Conservation (phyloP, 1,284 basidiomycete genomes). For the Cryptococcus depauperatus region DNA sequence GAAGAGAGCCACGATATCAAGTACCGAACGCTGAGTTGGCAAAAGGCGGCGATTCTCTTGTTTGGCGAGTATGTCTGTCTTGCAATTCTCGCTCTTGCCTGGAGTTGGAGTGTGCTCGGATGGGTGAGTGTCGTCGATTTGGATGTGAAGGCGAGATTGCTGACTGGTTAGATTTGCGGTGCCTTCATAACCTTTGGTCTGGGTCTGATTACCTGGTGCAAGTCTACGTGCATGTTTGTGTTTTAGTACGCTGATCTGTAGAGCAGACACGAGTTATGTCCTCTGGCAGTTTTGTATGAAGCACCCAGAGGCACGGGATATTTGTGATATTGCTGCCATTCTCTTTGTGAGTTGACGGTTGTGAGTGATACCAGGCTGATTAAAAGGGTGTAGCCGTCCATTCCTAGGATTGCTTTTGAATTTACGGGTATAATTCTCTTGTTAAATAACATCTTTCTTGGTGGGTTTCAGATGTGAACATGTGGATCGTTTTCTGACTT, state of each 20-base stretch:
- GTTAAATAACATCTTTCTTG: constrained; percentile 36
- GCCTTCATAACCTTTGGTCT: constrained; percentile 55
- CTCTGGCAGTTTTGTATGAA: constrained; percentile 52
- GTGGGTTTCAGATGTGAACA: neutral
- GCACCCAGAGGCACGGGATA: constrained; percentile 55
- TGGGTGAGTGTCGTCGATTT: constrained; percentile 20
- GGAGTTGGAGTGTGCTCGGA: constrained; percentile 35
- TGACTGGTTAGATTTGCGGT: constrained; percentile 18
- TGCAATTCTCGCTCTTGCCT: constrained; percentile 40
- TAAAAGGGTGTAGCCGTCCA: constrained; percentile 6
- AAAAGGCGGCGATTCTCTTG: constrained; percentile 38
- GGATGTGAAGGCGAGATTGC: too few relatives aligned
- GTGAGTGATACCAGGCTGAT: neutral
- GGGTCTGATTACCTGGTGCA: constrained; percentile 45
- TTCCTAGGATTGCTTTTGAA: constrained; percentile 33
- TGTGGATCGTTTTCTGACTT: constrained; percentile 1
- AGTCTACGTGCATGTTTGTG: constrained; percentile 10
- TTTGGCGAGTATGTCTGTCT: constrained; percentile 44
- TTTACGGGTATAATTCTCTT: constrained; percentile 32
- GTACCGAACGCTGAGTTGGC: constrained; percentile 37
- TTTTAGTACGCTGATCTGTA: neutral
- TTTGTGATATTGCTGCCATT: constrained; percentile 56
- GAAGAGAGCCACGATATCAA: constrained; percentile 37
- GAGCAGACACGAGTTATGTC: constrained; percentile 34
- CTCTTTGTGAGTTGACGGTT: constrained; percentile 36